Base-by-base conservation (phyloP, 139 green algal species). In the Chlorella sp. region DNA sequence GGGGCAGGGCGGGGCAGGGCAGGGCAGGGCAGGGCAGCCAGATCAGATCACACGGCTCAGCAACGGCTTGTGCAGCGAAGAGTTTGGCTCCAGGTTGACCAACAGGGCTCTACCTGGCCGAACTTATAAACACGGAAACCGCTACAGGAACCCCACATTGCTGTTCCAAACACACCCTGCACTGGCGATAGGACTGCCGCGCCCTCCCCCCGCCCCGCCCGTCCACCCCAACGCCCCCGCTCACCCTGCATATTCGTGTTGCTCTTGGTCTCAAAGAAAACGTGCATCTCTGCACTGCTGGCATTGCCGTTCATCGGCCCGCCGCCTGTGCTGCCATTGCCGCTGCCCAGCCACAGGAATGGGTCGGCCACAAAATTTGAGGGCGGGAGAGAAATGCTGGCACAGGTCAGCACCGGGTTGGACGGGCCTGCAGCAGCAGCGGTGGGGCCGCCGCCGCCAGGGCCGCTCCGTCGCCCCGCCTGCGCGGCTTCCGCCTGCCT, bases 211-310 rank as follows among this genome's bases (percentile, higher is more conserved):
- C 7, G 5, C 48, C 48, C 48, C 48, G 48, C 48, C 48, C 48
- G 48, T 9, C 48, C 48, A 9, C 48, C 48, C 48, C n/a, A n/a
- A n/a, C n/a, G n/a, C n/a, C n/a, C 48, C 48, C 24, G 42, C 79
- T 40, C 26, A 61, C 91, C 91, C 66, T 92, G 88, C 40, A 76
- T 87, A 60, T 81, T 79, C n/a, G 40, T 64, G 24, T 89, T 36
- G 14, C 53, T 84, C 90, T 95, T 95, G 77, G 84, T 91, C 71
- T 93, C 91, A 36, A 89, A 93, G 83, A 95, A 93, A 39, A 95
- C 12, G 83, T 92, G 71, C 88, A 91, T 48, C 36, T 36, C 40
- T 69, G 34, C 18, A 30, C 34, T 15, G 14, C 36, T 24, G 40
- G 7, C 79, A 28, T 24, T 69, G 28, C 28, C 16, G 71, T n/a